Conservation (phyloP, 441 rosid species). For the Pelargonium fulgidum region DNA sequence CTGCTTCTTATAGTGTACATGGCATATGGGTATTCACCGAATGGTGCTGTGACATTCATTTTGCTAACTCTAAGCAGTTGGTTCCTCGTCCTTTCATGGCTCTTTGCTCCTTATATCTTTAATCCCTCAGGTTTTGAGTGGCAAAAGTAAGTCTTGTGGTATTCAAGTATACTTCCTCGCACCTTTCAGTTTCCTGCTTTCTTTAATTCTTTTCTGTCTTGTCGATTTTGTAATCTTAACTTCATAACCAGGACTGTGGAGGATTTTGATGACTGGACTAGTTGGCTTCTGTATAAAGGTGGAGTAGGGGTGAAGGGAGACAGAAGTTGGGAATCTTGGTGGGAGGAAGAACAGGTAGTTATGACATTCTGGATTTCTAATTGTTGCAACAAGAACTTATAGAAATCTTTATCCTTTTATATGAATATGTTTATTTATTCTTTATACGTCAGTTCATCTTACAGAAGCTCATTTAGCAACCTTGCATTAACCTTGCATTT, state of each 20-base stretch:
- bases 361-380: background rate
- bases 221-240: background rate
- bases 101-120: conserved; percentile 93
- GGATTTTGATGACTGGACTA: conserved; percentile 98
- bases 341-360: conserved; percentile 98
- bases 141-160: conserved; percentile 70
- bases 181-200: conserved; percentile 5
- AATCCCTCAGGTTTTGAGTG: conserved; percentile 99
- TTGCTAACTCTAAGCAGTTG: conserved; percentile 95
- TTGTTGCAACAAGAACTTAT: background rate
- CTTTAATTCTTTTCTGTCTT: background rate
- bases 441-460: background rate
- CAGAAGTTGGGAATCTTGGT: conserved; percentile 99
- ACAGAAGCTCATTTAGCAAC: background rate
- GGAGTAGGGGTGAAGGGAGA: conserved; percentile 99
- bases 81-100: conserved; percentile 97
- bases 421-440: background rate
- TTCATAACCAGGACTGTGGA: conserved; percentile 62
- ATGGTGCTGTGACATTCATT: conserved; percentile 67
- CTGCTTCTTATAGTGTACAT: conserved; percentile 77
- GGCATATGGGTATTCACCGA: conserved; percentile 80
- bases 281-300: conserved; percentile 98
- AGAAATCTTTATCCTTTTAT: background rate
- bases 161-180: no score
- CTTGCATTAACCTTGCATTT: background rate